Evolutionary conservation across 176 grass and related monocot species (phyloP), one percentile per base, ranked within the genome.

Genomic region (Thinopyrum elongatum): DNA sequence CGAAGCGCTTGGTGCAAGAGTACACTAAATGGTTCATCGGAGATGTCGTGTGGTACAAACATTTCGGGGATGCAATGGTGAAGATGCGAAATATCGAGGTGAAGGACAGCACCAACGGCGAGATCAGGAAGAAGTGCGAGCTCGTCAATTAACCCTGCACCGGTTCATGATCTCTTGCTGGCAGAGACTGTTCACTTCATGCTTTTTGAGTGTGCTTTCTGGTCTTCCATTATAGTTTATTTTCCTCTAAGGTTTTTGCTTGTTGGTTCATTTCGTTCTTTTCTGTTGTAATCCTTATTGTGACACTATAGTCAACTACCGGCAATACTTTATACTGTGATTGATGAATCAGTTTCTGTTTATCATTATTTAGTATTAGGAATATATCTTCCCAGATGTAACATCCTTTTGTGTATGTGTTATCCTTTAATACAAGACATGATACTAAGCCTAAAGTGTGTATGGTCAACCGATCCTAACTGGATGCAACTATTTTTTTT

Each of bases 111-210:
- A 2, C 46, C 57, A 21, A 81, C 0, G 88, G 88, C 4, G 58
- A 89, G 88, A 80, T 85, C 67, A 58, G 89, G 36, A 84, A 51
- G 25, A 69, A 41, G 2, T 91, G 89, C 51, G 2, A 65, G 12
- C 0, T 12, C 8, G 31, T 81, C 42, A 85, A 88, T 9, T 21
- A 28, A 7, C 22, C 57, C 21, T 10, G 23, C 3, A 60, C 21
- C 3, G 57, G 21, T 60, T 60, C 2, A 10, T 10, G 0, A 8
- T 6, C 55, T 58, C 49, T 19, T 5, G 4, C 17, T 22, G 39
- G 39, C 39, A 41, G 9, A 41, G 8, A 10, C 2, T 41, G 39
- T 41, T 10, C 44, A 46, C 12, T 15, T 41, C 44, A 3, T 46
- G 44, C 12, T 46, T 46, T 46, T 46, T 46, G 3, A 1, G 4